A percentile compares a stretch with the other conserved stretches of the same genome.
Evolutionary conservation across 148 eudicot genomes (phyloP).

Genomic region (Nepenthes gracilis): DNA sequence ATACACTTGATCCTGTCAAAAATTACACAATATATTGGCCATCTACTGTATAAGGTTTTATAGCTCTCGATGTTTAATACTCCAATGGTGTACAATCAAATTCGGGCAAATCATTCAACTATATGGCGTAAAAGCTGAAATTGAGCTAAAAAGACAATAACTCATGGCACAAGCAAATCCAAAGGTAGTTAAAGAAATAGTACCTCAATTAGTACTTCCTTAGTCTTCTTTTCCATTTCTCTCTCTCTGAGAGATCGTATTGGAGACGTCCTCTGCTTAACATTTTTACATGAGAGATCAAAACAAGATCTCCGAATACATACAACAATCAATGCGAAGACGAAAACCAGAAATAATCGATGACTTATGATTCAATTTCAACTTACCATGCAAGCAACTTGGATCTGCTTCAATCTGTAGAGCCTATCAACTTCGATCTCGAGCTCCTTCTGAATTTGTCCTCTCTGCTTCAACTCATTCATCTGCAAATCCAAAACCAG

Average conservation of each 20-base stretch:
- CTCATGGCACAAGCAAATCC: no score
- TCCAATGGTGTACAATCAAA: no score
- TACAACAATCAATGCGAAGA: background rate
- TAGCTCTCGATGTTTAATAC: no score
- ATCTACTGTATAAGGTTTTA: no score
- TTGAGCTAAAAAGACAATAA: no score
- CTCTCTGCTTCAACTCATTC: slow-evolving; percentile 38
- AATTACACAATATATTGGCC: no score
- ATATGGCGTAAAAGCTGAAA: no score
- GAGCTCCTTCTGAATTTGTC: slow-evolving; percentile 54
- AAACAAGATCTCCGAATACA: background rate
- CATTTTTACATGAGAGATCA: background rate
- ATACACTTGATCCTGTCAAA: no score
- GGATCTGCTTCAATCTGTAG: slow-evolving; percentile 60
- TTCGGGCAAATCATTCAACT: no score
- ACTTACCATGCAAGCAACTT: slow-evolving; percentile 38
- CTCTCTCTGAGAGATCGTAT: slow-evolving; percentile 55
- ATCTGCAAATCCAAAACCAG: slow-evolving; percentile 33
- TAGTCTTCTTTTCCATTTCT: slow-evolving; percentile 28
- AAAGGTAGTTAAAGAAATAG: no score
- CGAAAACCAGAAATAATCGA: background rate
- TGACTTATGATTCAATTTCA: background rate
- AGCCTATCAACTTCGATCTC: slow-evolving; percentile 80
- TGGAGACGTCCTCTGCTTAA: slow-evolving; percentile 38
- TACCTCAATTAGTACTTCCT: background rate